Conservation (phyloP, 1,139 yeast species). For the Sugiyamaella xylanicola region DNA sequence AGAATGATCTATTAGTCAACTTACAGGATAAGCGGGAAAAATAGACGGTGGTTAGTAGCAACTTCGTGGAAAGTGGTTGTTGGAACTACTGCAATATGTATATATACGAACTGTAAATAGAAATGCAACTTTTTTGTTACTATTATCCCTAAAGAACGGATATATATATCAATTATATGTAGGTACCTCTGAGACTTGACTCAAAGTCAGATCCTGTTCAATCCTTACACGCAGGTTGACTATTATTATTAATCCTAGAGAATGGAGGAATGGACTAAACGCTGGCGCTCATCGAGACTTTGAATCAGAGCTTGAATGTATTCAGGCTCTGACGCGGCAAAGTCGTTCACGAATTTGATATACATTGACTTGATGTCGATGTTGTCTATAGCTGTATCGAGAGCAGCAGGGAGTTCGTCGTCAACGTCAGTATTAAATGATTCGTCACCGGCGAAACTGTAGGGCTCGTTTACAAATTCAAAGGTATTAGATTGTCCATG, state of each 20-base stretch:
- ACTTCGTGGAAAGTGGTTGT: background rate
- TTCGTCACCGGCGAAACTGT: background rate
- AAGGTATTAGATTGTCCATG: background rate
- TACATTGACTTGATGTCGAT: slow-evolving; percentile 8
- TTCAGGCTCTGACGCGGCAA: background rate
- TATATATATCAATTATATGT: too few relatives aligned
- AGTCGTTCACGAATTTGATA: background rate
- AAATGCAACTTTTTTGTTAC: slow-evolving; percentile 4
- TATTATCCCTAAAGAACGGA: too few relatives aligned
- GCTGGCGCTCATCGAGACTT: slow-evolving; percentile 10
- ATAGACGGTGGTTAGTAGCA: background rate
- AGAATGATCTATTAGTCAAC: slow-evolving; percentile 21
- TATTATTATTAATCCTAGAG: background rate
- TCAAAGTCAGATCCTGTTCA: background rate
- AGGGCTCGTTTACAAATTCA: slow-evolving; percentile 17
- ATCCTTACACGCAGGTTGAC: background rate
- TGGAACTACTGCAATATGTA: too few relatives aligned
- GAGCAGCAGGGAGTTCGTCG: slow-evolving; percentile 17
- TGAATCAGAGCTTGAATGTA: slow-evolving; percentile 3
- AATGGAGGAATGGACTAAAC: slow-evolving; percentile 10
- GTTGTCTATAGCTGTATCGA: slow-evolving; percentile 6
- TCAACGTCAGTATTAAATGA: background rate
- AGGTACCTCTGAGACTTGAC: too few relatives aligned
- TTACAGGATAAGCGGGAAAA: slow-evolving; percentile 20
- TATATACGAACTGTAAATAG: slow-evolving; percentile 2